Conservation (phyloP, 345 rosid species). For the Capsella bursapastoris region DNA sequence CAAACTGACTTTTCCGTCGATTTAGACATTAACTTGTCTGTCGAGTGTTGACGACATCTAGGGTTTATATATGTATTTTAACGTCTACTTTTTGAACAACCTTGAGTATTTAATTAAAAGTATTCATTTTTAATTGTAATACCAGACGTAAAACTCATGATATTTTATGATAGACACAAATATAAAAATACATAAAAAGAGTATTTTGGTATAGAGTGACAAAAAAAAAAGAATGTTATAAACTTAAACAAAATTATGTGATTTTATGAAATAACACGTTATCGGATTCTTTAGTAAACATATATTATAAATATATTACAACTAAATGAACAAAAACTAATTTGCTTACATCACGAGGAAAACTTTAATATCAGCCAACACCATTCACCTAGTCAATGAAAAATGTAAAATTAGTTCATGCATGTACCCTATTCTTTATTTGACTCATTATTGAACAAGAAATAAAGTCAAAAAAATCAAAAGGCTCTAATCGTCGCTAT, state of each 20-base stretch:
- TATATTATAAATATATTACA: background rate
- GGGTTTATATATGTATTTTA: background rate
- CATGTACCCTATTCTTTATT: background rate
- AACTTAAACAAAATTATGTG: background rate
- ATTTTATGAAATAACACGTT: background rate
- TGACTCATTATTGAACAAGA: background rate
- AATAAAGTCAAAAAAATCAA: background rate
- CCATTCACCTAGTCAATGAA: background rate
- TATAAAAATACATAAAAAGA: too few species aligned
- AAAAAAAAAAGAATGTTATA: too few species aligned
- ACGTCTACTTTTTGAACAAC: background rate
- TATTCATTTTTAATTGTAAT: background rate
- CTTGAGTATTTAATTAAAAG: background rate
- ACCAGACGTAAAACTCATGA: background rate
- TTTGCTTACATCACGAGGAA: background rate
- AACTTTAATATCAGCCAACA: too few species aligned
- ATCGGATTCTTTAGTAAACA: background rate
- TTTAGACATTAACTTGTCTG: background rate
- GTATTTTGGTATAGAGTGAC: background rate
- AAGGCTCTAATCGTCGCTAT: background rate
- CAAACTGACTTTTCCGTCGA: background rate
- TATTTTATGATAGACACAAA: background rate
- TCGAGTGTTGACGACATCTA: background rate
- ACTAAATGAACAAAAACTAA: background rate
- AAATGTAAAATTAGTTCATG: background rate